A percentile compares a stretch with the other conserved stretches of the same genome.
Evolutionary conservation across 257 asterid genomes (phyloP).

Genomic region (Oldenlandia corymbosa): DNA sequence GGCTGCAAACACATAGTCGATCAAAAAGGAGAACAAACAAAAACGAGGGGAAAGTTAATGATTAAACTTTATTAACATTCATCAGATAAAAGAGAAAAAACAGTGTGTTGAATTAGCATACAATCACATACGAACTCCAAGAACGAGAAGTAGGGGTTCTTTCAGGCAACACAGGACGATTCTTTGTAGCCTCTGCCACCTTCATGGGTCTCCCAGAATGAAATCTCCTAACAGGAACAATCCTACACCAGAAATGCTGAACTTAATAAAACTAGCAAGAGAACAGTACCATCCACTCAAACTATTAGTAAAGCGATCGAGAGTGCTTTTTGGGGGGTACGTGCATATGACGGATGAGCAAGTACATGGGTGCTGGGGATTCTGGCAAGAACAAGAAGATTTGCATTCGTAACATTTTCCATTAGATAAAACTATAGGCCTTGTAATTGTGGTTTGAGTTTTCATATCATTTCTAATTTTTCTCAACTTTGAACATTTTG

Average conservation of each 20-base stretch:
- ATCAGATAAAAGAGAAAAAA: slow-evolving; percentile 14
- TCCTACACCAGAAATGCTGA: slow-evolving; percentile 28
- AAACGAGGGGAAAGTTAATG: slow-evolving; percentile 3
- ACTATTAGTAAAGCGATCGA: neutral
- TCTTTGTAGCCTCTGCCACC: slow-evolving; percentile 24
- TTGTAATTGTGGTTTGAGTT: too few relatives aligned
- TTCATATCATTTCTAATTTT: too few relatives aligned
- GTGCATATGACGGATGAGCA: neutral
- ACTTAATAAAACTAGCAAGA: neutral
- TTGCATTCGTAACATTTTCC: too few relatives aligned
- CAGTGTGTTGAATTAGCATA: slow-evolving; percentile 36
- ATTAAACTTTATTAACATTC: neutral
- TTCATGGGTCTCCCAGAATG: slow-evolving; percentile 35
- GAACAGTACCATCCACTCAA: neutral
- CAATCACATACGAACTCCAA: slow-evolving; percentile 53
- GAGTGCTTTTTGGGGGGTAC: neutral
- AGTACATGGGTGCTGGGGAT: neutral
- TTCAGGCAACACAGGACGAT: slow-evolving; percentile 32
- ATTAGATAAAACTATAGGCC: too few relatives aligned
- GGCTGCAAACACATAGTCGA: slow-evolving; percentile 62
- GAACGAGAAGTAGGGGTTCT: slow-evolving; percentile 28
- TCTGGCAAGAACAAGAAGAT: neutral
- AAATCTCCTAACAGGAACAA: slow-evolving; percentile 37
- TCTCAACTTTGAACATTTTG: too few relatives aligned
- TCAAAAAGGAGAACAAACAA: slow-evolving; percentile 30